Conservation (phyloP, 495 filamentous ascomycete genomes). For the Sordaria brevicollis region DNA sequence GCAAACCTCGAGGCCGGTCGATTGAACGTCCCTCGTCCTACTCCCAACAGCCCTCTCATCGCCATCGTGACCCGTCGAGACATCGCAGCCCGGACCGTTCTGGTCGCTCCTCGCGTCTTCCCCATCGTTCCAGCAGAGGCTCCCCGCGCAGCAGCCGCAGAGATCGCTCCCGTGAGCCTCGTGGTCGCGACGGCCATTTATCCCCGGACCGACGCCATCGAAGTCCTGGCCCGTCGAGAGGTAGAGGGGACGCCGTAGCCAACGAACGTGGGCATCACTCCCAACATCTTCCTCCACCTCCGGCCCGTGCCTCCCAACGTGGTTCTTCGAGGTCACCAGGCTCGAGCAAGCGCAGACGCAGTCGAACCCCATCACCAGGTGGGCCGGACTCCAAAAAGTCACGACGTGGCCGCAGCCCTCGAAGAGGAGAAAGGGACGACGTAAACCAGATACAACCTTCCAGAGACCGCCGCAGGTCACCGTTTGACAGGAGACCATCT, state of each 20-base stretch:
- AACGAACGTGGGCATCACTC: background rate
- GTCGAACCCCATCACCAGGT: conserved; percentile 21
- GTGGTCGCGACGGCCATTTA: conserved; percentile 21
- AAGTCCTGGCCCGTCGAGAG: conserved; percentile 10
- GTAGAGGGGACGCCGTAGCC: conserved; percentile 12
- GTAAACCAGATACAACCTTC: conserved; percentile 12
- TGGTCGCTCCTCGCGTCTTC: conserved; percentile 16
- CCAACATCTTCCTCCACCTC: background rate
- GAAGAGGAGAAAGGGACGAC: conserved; percentile 16
- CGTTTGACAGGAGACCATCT: conserved; percentile 16
- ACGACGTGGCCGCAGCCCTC: conserved; percentile 22
- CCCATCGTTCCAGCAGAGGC: conserved; percentile 5
- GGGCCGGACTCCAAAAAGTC: conserved; percentile 26
- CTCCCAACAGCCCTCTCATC: conserved; percentile 6
- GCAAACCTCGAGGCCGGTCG: conserved; percentile 10
- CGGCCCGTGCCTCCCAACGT: conserved; percentile 5
- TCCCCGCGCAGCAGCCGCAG: conserved; percentile 14
- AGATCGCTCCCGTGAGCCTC: conserved; percentile 23
- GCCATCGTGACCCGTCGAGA: conserved; percentile 13
- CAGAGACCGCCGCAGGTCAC: conserved; percentile 13
- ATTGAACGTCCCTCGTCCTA: background rate
- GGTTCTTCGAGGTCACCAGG: conserved; percentile 21
- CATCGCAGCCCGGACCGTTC: conserved; percentile 25
- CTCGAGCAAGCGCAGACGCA: conserved; percentile 30
- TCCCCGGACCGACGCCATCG: conserved; percentile 15